These are phyloP conservation scores for Backusella australiensis DNA, from an alignment of 192 early-diverging fungal species.

Conservation along the genomic window DNA sequence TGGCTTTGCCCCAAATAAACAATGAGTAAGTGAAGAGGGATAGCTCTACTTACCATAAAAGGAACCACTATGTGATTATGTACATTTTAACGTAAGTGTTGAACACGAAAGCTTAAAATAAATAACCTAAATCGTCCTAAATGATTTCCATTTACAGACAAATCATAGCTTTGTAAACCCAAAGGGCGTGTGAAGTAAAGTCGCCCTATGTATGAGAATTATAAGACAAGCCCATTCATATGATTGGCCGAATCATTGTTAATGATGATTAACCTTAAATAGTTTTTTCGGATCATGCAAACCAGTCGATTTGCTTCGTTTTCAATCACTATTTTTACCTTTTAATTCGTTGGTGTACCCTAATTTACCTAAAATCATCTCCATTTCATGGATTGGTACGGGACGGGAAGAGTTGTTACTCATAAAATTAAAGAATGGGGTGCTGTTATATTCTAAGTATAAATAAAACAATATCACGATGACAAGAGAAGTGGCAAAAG, in stretches of 20 bases:
- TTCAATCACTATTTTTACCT: conserved; percentile 4
- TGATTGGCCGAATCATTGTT: background rate
- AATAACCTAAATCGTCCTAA: background rate
- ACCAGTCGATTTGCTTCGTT: conserved; percentile 5
- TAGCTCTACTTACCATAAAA: background rate
- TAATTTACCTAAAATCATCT: conserved; percentile 5
- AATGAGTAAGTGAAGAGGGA: background rate
- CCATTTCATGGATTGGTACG: conserved; percentile 1
- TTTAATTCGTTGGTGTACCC: conserved; percentile 9
- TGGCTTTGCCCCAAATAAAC: background rate
- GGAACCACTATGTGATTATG: conserved; percentile 2
- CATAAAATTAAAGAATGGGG: background rate
- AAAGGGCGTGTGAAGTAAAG: background rate
- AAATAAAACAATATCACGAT: background rate
- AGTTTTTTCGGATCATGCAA: conserved; percentile 6
- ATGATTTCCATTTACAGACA: background rate
- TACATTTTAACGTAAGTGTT: background rate
- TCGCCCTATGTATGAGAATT: background rate
- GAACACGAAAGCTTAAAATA: background rate
- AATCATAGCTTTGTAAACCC: background rate
- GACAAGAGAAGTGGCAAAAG: background rate
- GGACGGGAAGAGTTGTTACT: background rate
- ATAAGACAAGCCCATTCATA: background rate
- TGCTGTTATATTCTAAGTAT: conserved; percentile 2
- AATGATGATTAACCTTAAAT: conserved; percentile 6